Evolutionary conservation across 2,329 filamentous ascomycete genomes (phyloP), one percentile per base, ranked within the genome.

Genomic region (Botrytis squamosa): DNA sequence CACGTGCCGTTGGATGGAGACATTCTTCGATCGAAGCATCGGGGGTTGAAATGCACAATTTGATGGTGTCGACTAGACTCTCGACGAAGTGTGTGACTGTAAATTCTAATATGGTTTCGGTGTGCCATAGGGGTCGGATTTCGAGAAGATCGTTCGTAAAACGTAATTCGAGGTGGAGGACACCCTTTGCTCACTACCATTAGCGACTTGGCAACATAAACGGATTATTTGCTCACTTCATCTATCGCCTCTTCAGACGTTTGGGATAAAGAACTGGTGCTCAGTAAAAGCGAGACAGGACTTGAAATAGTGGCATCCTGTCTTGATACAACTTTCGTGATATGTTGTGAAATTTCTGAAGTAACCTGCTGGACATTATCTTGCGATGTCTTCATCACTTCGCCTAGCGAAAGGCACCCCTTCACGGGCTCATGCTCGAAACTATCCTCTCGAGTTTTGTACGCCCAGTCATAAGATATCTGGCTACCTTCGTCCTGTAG

Each of bases 11-110:
- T 16, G 82, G 82, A 1, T 77, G 76, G 55, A 85, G 76, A 60
- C 77, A 80, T 25, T 81, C 75, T 73, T 82, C 75, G 25, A 85
- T 77, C 6, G 82, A 74, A 8, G 74, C 71, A 1, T 77, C 72
- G 1, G 79, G 80, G 49, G 78, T 79, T 18, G 79, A 75, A 36
- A 84, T 74, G 73, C 81, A 83, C 25, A 81, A 70, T 65, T 79
- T 77, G 70, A 87, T 74, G 1, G 80, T 83, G 66, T 87, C 83
- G 67, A 81, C 80, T 46, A 87, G 80, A 38, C 82, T 82, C 59
- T 84, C 80, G 55, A 86, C 81, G 71, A 86, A 81, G 42, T 81
- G 82, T 2, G 80, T 80, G 1, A 85, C 80, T 75, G 85, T 85
- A 76, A 84, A 85, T 7, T 83, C 77, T 20, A 70, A 29, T n/a